These are phyloP conservation scores for Tetrapyrgos nigripes DNA, from an alignment of 1,284 basidiomycete species.

Conservation along the genomic window DNA sequence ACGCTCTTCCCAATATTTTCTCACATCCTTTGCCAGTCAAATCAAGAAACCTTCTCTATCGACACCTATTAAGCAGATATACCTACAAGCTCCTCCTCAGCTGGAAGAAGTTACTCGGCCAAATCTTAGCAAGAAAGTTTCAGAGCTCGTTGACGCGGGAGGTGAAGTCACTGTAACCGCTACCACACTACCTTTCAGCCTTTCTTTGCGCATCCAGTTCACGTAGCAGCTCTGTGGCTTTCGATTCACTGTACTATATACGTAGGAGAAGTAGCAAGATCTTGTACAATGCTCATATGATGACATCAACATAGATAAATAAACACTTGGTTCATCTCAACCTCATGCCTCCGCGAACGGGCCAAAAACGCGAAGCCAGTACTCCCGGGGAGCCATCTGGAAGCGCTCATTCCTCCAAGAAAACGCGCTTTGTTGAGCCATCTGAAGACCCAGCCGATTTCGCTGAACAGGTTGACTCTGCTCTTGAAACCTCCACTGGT, in stretches of 20 bases:
- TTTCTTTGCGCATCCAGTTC: slow-evolving; percentile 76
- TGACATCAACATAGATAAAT: neutral
- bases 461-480: slow-evolving; percentile 74
- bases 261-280: neutral
- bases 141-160: slow-evolving; percentile 78
- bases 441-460: slow-evolving; percentile 76
- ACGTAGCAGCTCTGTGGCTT: slow-evolving; percentile 32
- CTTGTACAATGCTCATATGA: neutral
- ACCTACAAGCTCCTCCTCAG: slow-evolving; percentile 92
- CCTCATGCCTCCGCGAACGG: slow-evolving; percentile 55
- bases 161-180: slow-evolving; percentile 91
- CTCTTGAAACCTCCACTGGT: slow-evolving; percentile 65
- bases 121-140: slow-evolving; percentile 87
- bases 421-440: slow-evolving; percentile 83
- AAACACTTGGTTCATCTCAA: neutral
- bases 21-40: slow-evolving; percentile 64
- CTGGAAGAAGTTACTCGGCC: slow-evolving; percentile 87
- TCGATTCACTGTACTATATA: neutral
- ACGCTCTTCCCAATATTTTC: neutral
- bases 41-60: slow-evolving; percentile 92
- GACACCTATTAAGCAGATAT: slow-evolving; percentile 74
- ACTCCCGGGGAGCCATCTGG: slow-evolving; percentile 47
- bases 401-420: slow-evolving; percentile 54
- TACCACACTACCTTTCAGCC: slow-evolving; percentile 84
- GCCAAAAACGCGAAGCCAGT: slow-evolving; percentile 63